Base-by-base conservation (phyloP, 441 rosid genomes). In the Manihot esculenta region DNA sequence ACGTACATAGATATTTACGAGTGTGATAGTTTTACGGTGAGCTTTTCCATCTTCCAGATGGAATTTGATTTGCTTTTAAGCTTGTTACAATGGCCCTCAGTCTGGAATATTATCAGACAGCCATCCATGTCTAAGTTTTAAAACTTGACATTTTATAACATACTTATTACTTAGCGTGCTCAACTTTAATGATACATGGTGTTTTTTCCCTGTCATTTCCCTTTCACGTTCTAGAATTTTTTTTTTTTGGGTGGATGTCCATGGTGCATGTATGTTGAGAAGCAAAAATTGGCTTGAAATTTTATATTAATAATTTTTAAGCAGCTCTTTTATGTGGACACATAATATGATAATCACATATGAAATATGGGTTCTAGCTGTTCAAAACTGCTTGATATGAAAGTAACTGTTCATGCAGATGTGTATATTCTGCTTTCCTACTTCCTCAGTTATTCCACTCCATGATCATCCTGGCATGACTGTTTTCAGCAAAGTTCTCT, bases 401-500 rank as follows among this genome's bases (percentile, higher is more conserved):
- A 57, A 67, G 14, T 72, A 64, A 54, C 66, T 72, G 59, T 75
- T 49, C 73, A n/a, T 78, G 83, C 90, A 94, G 99, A 94, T 94
- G 87, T 94, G 99, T 75, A 78, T 94, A 72, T 94, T 92, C 84
- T 86, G 94, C 82, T 90, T 94, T 84, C 97, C 99, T 63, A 88
- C 97, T 51, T 92, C 99, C 10, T 82, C 97, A 10, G 97, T 92
- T 72, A 92, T 94, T 77, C 97, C 96, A 11, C 86, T 94, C 53
- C 97, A 94, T 63, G 96, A 94, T 78, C 99, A 94, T 82, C 99
- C 97, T 26, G 85, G 87, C 56, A 94, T 94, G 97, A 82, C 94
- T 27, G 97, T 94, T 23, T 86, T 94, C 75, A 90, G 97, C 87
- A 94, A 90, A 83, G 75, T 92, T 76, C 93, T 94, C 4, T 94